Conservation (phyloP, 2,329 filamentous ascomycete species). For the Aspergillus fijiensis region DNA sequence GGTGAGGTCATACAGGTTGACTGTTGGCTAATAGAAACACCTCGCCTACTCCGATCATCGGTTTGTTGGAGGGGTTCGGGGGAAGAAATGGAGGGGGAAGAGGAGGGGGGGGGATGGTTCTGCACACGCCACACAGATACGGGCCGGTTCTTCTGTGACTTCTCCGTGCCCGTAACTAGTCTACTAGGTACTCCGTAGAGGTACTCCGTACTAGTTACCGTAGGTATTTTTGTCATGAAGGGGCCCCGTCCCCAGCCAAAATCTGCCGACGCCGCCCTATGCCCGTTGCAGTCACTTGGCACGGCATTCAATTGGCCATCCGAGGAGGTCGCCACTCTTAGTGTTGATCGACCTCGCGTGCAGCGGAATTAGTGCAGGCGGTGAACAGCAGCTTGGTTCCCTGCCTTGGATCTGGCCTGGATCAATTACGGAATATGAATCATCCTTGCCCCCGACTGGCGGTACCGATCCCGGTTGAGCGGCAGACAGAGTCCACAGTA, state of each 20-base stretch:
- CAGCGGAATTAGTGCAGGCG: constrained; percentile 4
- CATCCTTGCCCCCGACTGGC: neutral
- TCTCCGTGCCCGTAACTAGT: neutral
- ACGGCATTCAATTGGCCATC: neutral
- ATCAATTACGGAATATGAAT: neutral
- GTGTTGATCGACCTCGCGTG: constrained; percentile 5
- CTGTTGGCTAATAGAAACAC: neutral
- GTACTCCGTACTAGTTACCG: neutral
- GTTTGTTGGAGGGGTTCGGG: neutral
- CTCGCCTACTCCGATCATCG: neutral
- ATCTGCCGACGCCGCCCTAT: neutral
- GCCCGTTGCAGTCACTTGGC: neutral
- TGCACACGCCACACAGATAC: constrained; percentile 2
- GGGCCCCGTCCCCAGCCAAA: neutral
- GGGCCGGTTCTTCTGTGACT: neutral
- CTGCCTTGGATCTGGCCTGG: constrained; percentile 4
- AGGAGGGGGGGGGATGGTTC: neutral
- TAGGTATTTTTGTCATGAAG: neutral
- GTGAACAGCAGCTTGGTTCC: neutral
- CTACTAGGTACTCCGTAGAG: too few species aligned
- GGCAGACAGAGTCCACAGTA: neutral
- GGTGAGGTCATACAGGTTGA: neutral
- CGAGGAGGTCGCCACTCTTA: neutral
- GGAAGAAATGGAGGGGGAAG: neutral
- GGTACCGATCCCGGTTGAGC: neutral